phyloP scores from a whole-genome alignment of 768 basidiomycete species.

The Boletus sensibilis region DNA sequence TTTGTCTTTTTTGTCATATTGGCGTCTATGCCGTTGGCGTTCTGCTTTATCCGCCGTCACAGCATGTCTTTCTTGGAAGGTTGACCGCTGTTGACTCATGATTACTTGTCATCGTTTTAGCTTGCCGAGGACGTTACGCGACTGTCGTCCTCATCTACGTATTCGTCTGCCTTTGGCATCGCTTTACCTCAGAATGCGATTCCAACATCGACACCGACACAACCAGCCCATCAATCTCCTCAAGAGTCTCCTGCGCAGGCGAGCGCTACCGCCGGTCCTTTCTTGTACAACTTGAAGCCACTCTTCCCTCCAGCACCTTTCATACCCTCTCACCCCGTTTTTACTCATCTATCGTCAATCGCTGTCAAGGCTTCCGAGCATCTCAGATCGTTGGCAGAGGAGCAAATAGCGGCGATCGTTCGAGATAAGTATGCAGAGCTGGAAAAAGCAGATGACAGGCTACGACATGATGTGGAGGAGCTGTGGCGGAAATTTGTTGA shows the following conservation, averaged over 20 bases:
- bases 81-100: slow-evolving; percentile 15
- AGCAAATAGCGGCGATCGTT: slow-evolving; percentile 51
- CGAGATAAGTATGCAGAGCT: slow-evolving; percentile 56
- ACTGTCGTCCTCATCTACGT: slow-evolving; percentile 40
- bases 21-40: not conserved
- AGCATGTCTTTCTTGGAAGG: slow-evolving; percentile 6
- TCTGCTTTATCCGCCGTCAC: slow-evolving; percentile 8
- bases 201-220: slow-evolving; percentile 26
- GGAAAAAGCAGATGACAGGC: slow-evolving; percentile 49
- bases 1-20: not conserved
- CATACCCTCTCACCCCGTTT: slow-evolving; percentile 70
- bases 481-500: slow-evolving; percentile 63
- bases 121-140: slow-evolving; percentile 22
- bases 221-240: slow-evolving; percentile 28
- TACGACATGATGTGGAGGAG: slow-evolving; percentile 57
- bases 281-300: slow-evolving; percentile 54
- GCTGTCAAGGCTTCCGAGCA: slow-evolving; percentile 55
- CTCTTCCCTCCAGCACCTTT: slow-evolving; percentile 77
- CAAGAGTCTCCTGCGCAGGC: slow-evolving; percentile 27
- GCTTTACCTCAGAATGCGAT: slow-evolving; percentile 35
- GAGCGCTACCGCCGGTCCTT: slow-evolving; percentile 26
- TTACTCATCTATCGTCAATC: slow-evolving; percentile 58
- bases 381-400: slow-evolving; percentile 57
- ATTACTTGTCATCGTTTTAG: slow-evolving; percentile 21
- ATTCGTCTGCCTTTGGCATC: slow-evolving; percentile 47